Conservation (phyloP, 768 basidiomycete genomes). For the Kwoniella europaea region DNA sequence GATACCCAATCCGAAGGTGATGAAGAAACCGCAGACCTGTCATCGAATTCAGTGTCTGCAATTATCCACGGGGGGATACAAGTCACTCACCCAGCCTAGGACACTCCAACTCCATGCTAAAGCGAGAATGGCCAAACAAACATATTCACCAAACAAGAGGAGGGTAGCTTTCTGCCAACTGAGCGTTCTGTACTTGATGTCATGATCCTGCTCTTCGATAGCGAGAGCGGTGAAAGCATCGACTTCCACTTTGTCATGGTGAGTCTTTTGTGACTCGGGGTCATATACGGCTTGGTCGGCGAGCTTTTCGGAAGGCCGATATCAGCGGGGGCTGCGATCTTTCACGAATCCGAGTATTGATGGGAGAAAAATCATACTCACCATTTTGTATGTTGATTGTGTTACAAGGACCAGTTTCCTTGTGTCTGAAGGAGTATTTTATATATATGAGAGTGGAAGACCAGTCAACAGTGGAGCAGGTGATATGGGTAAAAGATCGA, state of each 20-base stretch:
- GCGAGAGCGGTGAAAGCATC: constrained; percentile 43
- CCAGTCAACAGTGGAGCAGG: not conserved
- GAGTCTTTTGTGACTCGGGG: constrained; percentile 2
- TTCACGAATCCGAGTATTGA: not conserved
- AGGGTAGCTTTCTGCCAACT: constrained; percentile 50
- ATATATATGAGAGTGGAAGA: not conserved
- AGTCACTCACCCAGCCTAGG: constrained; percentile 40
- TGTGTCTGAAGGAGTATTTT: not conserved
- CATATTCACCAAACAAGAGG: constrained; percentile 52
- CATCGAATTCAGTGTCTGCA: not conserved
- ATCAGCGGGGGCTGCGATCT: not conserved
- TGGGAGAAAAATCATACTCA: not conserved
- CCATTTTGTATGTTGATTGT: not conserved
- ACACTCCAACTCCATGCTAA: constrained; percentile 52
- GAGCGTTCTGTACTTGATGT: constrained; percentile 48
- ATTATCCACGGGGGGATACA: not conserved
- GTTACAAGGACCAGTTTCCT: not conserved
- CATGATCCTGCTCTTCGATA: constrained; percentile 42
- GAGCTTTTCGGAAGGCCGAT: constrained; percentile 10
- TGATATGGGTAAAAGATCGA: not conserved
- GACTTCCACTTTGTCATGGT: constrained; percentile 26
- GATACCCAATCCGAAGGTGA: constrained; percentile 48
- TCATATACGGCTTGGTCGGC: constrained; percentile 17
- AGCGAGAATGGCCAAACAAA: constrained; percentile 51
- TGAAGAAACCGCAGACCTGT: constrained; percentile 42